Conservation (phyloP, 345 rosid genomes). For the Kernera saxatilis region DNA sequence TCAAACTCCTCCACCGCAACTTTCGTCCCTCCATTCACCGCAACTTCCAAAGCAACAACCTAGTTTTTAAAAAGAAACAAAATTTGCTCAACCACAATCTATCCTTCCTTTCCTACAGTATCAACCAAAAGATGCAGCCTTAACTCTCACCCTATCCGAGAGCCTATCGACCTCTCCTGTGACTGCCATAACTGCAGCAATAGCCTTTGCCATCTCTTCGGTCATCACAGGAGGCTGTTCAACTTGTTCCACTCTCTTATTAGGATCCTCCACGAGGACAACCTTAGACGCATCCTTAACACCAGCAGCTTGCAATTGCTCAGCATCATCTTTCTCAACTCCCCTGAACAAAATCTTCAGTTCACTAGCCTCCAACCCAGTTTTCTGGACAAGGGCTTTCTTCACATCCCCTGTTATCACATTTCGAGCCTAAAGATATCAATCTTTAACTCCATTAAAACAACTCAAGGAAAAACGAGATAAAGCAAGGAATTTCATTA, state of each 20-base stretch:
- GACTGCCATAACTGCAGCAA: conserved; percentile 48
- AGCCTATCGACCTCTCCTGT: conserved; percentile 65
- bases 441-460: neutral
- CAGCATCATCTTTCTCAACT: conserved; percentile 59
- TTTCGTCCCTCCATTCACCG: conserved; percentile 57
- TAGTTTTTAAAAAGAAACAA: conserved; percentile 13
- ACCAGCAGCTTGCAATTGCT: conserved; percentile 51
- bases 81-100: neutral
- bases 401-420: conserved; percentile 57
- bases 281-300: conserved; percentile 65
- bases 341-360: conserved; percentile 74
- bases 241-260: conserved; percentile 33
- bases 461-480: neutral
- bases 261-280: conserved; percentile 44
- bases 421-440: neutral
- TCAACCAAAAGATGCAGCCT: neutral
- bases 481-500: neutral
- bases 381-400: conserved; percentile 41
- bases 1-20: conserved; percentile 58
- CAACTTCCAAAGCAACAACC: conserved; percentile 70
- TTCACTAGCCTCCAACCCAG: conserved; percentile 42
- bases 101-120: neutral
- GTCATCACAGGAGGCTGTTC: conserved; percentile 33
- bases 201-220: conserved; percentile 42
- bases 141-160: conserved; percentile 56